phyloP scores from a whole-genome alignment of 192 early-diverging fungal genomes.

The Diversispora eburnea region DNA sequence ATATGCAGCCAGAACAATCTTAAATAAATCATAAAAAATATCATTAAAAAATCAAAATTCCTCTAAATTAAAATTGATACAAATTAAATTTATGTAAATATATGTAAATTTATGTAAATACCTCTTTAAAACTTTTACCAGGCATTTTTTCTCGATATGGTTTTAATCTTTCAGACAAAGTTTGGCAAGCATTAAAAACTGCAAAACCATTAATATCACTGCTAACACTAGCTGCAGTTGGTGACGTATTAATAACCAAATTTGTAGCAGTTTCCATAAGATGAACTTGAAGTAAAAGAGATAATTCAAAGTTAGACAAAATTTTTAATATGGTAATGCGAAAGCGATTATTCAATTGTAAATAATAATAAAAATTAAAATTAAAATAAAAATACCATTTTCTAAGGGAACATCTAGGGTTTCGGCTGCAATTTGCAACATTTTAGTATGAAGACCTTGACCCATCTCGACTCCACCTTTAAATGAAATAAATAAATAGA shows the following conservation, averaged over 20 bases:
- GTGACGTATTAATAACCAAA: constrained; percentile 72
- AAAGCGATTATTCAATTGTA: not conserved
- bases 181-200: constrained; percentile 72
- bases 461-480: constrained; percentile 81
- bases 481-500: not conserved
- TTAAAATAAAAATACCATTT: constrained; percentile 31
- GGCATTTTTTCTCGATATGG: constrained; percentile 66
- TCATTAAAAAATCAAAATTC: not conserved
- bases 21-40: constrained; percentile 25
- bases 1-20: constrained; percentile 65
- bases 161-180: constrained; percentile 64
- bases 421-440: constrained; percentile 81
- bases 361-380: not conserved
- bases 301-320: too few relatives aligned
- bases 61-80: not conserved
- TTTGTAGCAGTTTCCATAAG: constrained; percentile 67
- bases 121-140: constrained; percentile 47
- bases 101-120: constrained; percentile 24
- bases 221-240: constrained; percentile 77
- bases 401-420: constrained; percentile 70
- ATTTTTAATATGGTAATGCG: not conserved
- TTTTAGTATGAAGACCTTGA: constrained; percentile 87
- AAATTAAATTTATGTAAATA: too few relatives aligned
- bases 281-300: not conserved
- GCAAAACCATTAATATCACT: constrained; percentile 83